Percentiles rank a stretch among this genome's conserved stretches.
These are phyloP conservation scores for Pythium rishiriense DNA, from an alignment of 352 stramenopile species.

Conservation along the genomic window DNA sequence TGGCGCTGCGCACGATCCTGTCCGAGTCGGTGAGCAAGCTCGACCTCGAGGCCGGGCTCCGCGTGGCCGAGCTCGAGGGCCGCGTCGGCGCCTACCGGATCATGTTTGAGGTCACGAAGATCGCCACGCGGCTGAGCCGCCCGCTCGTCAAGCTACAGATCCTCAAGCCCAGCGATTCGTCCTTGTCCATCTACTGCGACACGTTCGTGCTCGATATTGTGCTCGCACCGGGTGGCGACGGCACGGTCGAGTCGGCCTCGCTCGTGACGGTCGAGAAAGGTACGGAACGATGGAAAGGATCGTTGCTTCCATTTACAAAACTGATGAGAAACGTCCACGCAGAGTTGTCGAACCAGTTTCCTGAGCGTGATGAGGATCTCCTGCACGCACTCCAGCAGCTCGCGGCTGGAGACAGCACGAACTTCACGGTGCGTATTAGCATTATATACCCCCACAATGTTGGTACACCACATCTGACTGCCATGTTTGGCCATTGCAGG, in stretches of 20 bases:
- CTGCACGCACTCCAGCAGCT: conserved; percentile 66
- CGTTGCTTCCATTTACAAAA: background rate
- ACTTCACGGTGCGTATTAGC: conserved; percentile 57
- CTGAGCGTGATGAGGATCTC: conserved; percentile 80
- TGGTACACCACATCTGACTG: background rate
- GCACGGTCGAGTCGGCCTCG: conserved; percentile 75
- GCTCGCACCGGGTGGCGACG: conserved; percentile 37
- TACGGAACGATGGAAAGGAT: conserved; percentile 4
- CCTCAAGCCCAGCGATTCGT: conserved; percentile 83
- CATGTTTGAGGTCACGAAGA: conserved; percentile 90
- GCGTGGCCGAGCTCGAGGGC: conserved; percentile 82
- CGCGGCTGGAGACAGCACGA: conserved; percentile 66
- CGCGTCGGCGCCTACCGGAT: conserved; percentile 86
- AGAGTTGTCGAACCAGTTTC: conserved; percentile 86
- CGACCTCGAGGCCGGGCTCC: conserved; percentile 77
- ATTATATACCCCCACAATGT: background rate
- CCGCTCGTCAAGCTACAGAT: conserved; percentile 87
- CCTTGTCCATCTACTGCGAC: conserved; percentile 86
- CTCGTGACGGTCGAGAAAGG: conserved; percentile 84
- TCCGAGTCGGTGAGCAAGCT: conserved; percentile 84
- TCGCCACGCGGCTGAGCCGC: conserved; percentile 81
- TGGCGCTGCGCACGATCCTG: conserved; percentile 64
- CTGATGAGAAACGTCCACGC: no score
- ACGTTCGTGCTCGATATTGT: conserved; percentile 89
- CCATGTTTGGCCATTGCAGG: conserved; percentile 31